Conservation (phyloP, 2,329 filamentous ascomycete genomes). For the Diplodia corticola region DNA sequence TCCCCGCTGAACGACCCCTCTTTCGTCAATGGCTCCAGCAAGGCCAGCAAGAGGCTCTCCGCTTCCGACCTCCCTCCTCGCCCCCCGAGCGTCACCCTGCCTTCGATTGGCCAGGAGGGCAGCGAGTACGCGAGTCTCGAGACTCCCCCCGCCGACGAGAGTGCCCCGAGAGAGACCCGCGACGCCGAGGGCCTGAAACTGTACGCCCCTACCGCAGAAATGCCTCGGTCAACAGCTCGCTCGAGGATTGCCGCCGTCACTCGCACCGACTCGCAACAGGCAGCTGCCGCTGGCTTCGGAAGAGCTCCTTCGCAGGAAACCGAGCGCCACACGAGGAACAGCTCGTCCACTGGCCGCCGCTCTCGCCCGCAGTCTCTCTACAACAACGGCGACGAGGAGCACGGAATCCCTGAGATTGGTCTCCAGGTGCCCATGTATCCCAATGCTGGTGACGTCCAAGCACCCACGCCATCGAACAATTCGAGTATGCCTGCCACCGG, state of each 20-base stretch:
- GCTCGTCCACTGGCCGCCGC: conserved; percentile 33
- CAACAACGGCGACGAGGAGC: conserved; percentile 63
- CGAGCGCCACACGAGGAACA: conserved; percentile 23
- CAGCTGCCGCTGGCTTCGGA: conserved; percentile 81
- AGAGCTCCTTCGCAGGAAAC: conserved; percentile 45
- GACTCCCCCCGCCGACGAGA: conserved; percentile 36
- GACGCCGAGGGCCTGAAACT: conserved; percentile 80
- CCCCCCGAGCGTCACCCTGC: conserved; percentile 76
- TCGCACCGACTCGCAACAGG: conserved; percentile 84
- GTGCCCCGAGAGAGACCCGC: conserved; percentile 69
- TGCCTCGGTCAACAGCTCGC: conserved; percentile 79
- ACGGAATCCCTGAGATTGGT: conserved; percentile 90
- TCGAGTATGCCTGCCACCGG: conserved; percentile 43
- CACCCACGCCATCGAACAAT: conserved; percentile 75
- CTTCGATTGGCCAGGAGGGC: conserved; percentile 86
- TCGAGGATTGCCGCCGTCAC: conserved; percentile 81
- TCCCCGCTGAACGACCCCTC: conserved; percentile 78
- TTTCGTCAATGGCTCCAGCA: conserved; percentile 46
- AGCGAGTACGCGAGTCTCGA: conserved; percentile 65
- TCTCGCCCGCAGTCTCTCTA: conserved; percentile 58
- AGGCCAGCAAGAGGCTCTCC: conserved; percentile 32
- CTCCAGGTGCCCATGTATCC: conserved; percentile 92
- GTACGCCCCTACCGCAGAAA: conserved; percentile 83
- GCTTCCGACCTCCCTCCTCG: conserved; percentile 54
- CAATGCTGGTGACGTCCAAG: conserved; percentile 92